Evolutionary conservation across 805 yeast species (phyloP).

Genomic region (Lachancea sp.): DNA sequence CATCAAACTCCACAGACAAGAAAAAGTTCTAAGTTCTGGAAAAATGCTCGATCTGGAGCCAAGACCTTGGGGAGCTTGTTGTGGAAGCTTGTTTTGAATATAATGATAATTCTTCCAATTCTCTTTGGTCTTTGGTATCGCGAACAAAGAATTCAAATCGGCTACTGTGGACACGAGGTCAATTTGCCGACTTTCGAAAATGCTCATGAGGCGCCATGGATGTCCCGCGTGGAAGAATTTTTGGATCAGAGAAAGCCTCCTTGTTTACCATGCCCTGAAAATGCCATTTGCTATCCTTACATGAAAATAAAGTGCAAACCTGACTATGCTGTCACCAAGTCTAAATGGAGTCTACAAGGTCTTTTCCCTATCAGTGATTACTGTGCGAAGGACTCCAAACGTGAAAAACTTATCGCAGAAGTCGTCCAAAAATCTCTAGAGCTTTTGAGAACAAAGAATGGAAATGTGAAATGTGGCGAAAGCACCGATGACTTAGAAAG

Average conservation of each 20-base stretch:
- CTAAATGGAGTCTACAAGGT: conserved; percentile 37
- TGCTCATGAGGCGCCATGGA: conserved; percentile 25
- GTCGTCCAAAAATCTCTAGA: conserved; percentile 63
- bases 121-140: conserved; percentile 54
- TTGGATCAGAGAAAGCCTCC: conserved; percentile 47
- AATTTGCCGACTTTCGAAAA: conserved; percentile 37
- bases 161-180: conserved; percentile 69
- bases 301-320: conserved; percentile 62
- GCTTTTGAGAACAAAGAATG: conserved; percentile 61
- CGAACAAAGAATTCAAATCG: conserved; percentile 54
- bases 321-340: conserved; percentile 47
- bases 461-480: conserved; percentile 54
- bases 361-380: conserved; percentile 52
- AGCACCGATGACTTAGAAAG: conserved; percentile 41
- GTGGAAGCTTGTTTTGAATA: conserved; percentile 24
- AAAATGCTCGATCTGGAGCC: not conserved
- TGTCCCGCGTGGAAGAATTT: conserved; percentile 38
- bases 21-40: not conserved
- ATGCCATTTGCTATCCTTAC: conserved; percentile 65
- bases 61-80: conserved; percentile 3
- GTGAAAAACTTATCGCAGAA: conserved; percentile 57
- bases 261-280: conserved; percentile 75
- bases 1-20: conserved; percentile 3
- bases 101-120: conserved; percentile 36
- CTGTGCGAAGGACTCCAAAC: conserved; percentile 71